Evolutionary conservation across 495 filamentous ascomycete genomes (phyloP).

Genomic region (Aspergillus incahuasiensis): DNA sequence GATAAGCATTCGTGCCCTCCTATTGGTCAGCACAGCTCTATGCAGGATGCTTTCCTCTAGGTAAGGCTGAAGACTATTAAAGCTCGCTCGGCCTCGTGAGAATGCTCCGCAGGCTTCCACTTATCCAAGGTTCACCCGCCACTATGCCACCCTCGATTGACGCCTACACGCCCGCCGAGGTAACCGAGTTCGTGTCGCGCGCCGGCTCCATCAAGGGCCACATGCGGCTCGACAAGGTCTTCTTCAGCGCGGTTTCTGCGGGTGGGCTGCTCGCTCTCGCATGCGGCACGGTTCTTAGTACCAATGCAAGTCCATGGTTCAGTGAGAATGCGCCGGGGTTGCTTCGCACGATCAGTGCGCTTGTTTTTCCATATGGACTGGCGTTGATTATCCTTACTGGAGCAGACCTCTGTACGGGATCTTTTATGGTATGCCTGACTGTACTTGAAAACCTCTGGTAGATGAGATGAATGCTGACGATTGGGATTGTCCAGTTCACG

Average conservation of each 20-base stretch:
- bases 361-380: slow-evolving; percentile 57
- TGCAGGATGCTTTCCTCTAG: not conserved
- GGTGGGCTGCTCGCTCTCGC: slow-evolving; percentile 52
- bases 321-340: slow-evolving; percentile 56
- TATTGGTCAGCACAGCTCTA: not conserved
- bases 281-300: slow-evolving; percentile 47
- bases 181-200: slow-evolving; percentile 41
- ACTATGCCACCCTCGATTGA: slow-evolving; percentile 25
- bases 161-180: slow-evolving; percentile 42
- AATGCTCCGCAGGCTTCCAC: too few species aligned
- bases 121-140: not conserved
- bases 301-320: slow-evolving; percentile 55
- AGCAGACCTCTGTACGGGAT: slow-evolving; percentile 55
- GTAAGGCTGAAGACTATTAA: not conserved
- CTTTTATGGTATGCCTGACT: slow-evolving; percentile 45
- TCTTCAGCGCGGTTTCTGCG: slow-evolving; percentile 49
- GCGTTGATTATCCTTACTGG: slow-evolving; percentile 57
- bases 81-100: not conserved
- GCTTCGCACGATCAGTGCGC: slow-evolving; percentile 49
- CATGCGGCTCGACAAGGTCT: slow-evolving; percentile 51
- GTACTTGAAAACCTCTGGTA: not conserved
- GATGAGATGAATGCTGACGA: not conserved
- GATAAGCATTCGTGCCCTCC: slow-evolving; percentile 1
- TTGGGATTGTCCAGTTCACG: slow-evolving; percentile 44
- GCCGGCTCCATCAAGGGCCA: slow-evolving; percentile 47